Conservation (phyloP, 495 filamentous ascomycete genomes). For the Xylaria telfairii region DNA sequence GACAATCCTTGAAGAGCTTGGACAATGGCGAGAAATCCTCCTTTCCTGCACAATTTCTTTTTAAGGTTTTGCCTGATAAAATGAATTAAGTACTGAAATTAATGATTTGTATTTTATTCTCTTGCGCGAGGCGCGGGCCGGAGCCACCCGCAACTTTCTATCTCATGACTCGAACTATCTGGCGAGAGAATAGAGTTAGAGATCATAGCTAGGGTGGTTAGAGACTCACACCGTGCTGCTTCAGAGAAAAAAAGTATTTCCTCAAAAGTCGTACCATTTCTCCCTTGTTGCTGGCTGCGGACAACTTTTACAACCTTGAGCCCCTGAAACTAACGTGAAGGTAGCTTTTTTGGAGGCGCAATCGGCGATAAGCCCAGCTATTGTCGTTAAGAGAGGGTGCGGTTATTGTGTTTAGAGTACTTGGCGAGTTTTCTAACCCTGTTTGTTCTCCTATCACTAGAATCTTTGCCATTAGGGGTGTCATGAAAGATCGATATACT, state of each 20-base stretch:
- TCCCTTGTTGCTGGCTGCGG: not conserved
- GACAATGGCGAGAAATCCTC: too few relatives aligned
- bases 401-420: not conserved
- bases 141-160: constrained; percentile 10
- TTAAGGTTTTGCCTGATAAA: too few relatives aligned
- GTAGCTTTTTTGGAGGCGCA: not conserved
- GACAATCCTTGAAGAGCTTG: too few relatives aligned
- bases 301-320: not conserved
- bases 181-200: not conserved
- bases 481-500: not conserved
- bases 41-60: too few relatives aligned
- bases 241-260: not conserved
- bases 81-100: not conserved
- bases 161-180: constrained; percentile 2
- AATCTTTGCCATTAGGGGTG: not conserved
- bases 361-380: not conserved
- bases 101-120: not conserved
- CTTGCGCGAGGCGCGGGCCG: not conserved
- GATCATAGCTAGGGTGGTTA: not conserved
- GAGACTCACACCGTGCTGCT: not conserved
- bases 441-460: not conserved
- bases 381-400: not conserved
- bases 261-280: not conserved
- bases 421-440: not conserved
- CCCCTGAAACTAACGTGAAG: not conserved